Base-by-base conservation (phyloP, 345 rosid genomes). In the Populus nigra region DNA sequence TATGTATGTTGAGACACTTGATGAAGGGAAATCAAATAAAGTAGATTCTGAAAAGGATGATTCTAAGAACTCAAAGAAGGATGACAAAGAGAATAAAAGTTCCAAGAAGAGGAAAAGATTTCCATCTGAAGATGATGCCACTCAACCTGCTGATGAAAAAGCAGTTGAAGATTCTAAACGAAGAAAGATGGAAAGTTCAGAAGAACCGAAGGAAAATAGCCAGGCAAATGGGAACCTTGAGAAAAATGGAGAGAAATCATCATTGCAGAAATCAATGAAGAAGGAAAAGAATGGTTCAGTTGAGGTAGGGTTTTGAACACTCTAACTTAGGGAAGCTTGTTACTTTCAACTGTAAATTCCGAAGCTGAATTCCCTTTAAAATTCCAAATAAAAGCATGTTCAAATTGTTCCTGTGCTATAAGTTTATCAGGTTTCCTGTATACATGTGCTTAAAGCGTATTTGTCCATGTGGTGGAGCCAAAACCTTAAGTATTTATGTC, bases 31-130 rank as follows among this genome's bases (percentile, higher is more conserved):
- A 69, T 73, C 43, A 53, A 27, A 61, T 75, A 22, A 38, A 41
- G 67, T 9, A 12, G 76, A 76, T 71, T 74, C 84, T 36, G 45
- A 47, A 65, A 79, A 80, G 18, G 77, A 78, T 74, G 76, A 66
- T 25, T 22, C 73, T 7, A 73, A 75, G 77, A 79, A 65, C 69
- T 71, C 72, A 0, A 63, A 78, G 47, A 84, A 73, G 61, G 84
- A 84, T 53, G 75, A 72, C 27, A 85, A 80, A 73, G 82, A 79
- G 62, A 41, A 63, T 69, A 88, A 85, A 73, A 75, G 45, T 81
- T 86, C 92, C 74, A 93, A 90, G 87, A 94, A 94, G 83, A 87
- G 97, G 80, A 94, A 94, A 86, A 86, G 92, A 82, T 55, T 72
- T 43, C 89, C 80, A 75, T 85, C 92, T 69, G 87, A 87, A 68